Evolutionary conservation across 345 rosid genomes (phyloP).

Genomic region (Limnanthes douglasii): DNA sequence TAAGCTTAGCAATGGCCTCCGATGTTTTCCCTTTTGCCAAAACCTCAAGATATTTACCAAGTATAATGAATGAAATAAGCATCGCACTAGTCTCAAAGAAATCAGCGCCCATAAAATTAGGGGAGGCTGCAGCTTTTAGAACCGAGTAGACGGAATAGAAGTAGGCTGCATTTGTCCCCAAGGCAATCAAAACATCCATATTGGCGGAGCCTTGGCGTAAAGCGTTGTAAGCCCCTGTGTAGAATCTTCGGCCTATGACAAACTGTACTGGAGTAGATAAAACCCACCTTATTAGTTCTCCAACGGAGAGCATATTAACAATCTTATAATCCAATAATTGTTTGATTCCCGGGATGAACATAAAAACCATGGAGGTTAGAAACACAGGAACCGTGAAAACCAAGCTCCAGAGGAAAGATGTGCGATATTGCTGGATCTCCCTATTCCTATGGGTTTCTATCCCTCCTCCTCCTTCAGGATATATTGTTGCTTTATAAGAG

Average conservation of each 20-base stretch:
- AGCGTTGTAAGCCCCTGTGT: conserved; percentile 66
- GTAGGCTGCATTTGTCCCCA: conserved; percentile 91
- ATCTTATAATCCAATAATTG: conserved; percentile 42
- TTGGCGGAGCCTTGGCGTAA: conserved; percentile 74
- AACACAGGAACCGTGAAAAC: conserved; percentile 77
- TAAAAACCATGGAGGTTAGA: conserved; percentile 67
- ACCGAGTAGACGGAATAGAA: conserved; percentile 76
- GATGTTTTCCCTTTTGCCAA: conserved; percentile 87
- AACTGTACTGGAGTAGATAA: conserved; percentile 81
- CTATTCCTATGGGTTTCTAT: conserved; percentile 37
- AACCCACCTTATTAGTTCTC: conserved; percentile 56
- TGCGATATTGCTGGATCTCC: conserved; percentile 50
- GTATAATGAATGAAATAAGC: conserved; percentile 83
- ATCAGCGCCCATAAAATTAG: conserved; percentile 48
- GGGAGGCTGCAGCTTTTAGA: conserved; percentile 57
- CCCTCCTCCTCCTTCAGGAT: conserved; percentile 48
- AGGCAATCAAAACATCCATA: conserved; percentile 87
- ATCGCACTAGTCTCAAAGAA: conserved; percentile 95
- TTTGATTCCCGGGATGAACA: conserved; percentile 60
- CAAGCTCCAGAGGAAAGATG: conserved; percentile 75
- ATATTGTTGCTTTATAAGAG: conserved; percentile 49
- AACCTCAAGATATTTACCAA: conserved; percentile 84
- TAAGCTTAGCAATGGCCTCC: conserved; percentile 87
- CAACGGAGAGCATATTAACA: conserved; percentile 61
- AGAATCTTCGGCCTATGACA: conserved; percentile 70